phyloP scores from a whole-genome alignment of 2,329 filamentous ascomycete genomes.

The Diaporthe helianthi region DNA sequence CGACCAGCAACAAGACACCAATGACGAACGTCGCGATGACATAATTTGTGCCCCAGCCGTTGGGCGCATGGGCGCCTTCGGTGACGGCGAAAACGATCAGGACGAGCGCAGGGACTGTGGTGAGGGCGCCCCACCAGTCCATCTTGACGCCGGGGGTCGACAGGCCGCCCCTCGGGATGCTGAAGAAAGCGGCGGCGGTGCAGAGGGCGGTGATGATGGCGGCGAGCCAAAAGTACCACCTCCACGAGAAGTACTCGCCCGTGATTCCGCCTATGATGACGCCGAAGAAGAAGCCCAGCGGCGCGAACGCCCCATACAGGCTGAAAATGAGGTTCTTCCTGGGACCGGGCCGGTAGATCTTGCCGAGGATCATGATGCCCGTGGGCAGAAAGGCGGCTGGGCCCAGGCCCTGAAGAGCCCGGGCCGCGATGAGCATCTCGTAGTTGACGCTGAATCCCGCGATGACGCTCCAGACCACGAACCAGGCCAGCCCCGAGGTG shows the following conservation, averaged over 20 bases:
- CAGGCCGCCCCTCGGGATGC: conserved; percentile 46
- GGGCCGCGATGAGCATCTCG: conserved; percentile 75
- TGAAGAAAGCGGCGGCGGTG: conserved; percentile 51
- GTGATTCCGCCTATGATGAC: conserved; percentile 71
- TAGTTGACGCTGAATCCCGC: conserved; percentile 73
- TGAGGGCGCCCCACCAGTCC: conserved; percentile 71
- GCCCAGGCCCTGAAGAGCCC: conserved; percentile 77
- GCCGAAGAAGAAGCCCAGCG: conserved; percentile 66
- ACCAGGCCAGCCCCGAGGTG: conserved; percentile 66
- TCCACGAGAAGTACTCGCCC: conserved; percentile 67
- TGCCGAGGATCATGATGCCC: conserved; percentile 72
- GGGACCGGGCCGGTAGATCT: conserved; percentile 72
- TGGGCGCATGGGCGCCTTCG: conserved; percentile 71
- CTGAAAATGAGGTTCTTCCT: conserved; percentile 73
- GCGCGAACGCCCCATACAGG: conserved; percentile 64
- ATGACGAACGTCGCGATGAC: conserved; percentile 70
- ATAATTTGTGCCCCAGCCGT: conserved; percentile 77
- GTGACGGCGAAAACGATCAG: conserved; percentile 79
- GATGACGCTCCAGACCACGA: conserved; percentile 72
- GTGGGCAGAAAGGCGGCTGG: conserved; percentile 75
- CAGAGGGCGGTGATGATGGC: conserved; percentile 51
- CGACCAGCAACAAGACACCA: conserved; percentile 65
- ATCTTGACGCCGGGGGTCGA: conserved; percentile 52
- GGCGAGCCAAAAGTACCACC: conserved; percentile 76
- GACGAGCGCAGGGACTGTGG: conserved; percentile 70